Percentiles rank a stretch among this genome's conserved stretches.
These are phyloP conservation scores for Leishmania martiniquensis DNA, from an alignment of 208 protist species.

Conservation along the genomic window DNA sequence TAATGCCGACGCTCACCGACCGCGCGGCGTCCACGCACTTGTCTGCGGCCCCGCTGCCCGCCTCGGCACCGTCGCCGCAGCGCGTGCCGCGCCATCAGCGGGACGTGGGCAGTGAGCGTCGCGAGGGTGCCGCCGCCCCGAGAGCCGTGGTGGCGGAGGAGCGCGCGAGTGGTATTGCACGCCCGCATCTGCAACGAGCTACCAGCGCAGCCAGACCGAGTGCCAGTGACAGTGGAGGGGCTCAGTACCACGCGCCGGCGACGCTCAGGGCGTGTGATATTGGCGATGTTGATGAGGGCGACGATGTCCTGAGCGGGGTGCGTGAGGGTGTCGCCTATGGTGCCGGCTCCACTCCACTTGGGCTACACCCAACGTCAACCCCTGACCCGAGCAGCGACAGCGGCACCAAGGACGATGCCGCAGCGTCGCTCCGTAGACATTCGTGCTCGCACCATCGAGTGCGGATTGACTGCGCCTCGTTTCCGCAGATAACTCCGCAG, in stretches of 20 bases:
- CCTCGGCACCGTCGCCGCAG: background rate
- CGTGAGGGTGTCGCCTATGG: background rate
- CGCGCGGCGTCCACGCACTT: background rate
- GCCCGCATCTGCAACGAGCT: too few species aligned
- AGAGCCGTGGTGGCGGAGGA: background rate
- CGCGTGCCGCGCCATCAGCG: background rate
- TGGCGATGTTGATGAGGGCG: background rate
- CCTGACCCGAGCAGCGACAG: background rate
- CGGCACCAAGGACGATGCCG: background rate
- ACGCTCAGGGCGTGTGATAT: background rate
- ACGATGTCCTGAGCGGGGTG: background rate
- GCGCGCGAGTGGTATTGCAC: background rate
- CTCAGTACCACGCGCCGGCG: background rate
- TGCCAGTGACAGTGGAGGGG: background rate
- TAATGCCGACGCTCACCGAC: background rate
- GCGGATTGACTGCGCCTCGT: background rate
- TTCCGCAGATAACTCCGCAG: conserved; percentile 1
- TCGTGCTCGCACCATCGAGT: background rate
- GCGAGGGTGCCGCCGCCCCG: background rate
- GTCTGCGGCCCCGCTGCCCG: background rate
- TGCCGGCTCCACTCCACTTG: background rate
- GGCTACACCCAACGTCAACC: background rate
- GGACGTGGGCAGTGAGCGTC: background rate
- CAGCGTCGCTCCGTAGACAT: too few species aligned
- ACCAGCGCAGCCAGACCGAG: background rate